These are phyloP conservation scores for Cunninghamia lanceolata DNA, from an alignment of 75 land plant species.

Conservation along the genomic window DNA sequence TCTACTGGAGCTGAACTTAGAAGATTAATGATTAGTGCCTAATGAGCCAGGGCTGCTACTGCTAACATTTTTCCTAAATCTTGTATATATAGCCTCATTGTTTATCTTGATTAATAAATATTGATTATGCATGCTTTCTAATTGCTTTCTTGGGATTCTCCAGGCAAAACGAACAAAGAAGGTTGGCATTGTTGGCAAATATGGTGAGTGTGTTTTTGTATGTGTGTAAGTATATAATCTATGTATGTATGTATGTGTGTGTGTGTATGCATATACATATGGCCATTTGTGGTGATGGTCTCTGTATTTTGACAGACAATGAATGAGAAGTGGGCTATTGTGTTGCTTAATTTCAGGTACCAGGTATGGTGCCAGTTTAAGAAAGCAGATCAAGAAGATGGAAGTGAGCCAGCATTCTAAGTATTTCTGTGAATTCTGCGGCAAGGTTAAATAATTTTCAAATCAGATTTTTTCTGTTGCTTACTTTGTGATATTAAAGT, in stretches of 20 bases:
- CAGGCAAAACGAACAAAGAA: conserved; percentile 55
- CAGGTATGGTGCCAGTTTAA: conserved; percentile 88
- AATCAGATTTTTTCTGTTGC: neutral
- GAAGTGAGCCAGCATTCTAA: conserved; percentile 81
- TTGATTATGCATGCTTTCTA: neutral
- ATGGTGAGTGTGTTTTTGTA: conserved; percentile 33
- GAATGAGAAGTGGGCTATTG: neutral
- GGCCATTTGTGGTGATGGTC: neutral
- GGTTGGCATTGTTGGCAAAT: conserved; percentile 77
- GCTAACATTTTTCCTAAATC: neutral
- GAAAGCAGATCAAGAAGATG: conserved; percentile 89
- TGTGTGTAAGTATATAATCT: neutral
- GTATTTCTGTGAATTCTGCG: conserved; percentile 84
- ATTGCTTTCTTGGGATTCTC: conserved; percentile 5
- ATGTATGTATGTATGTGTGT: neutral
- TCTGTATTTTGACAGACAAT: neutral
- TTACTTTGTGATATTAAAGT: neutral
- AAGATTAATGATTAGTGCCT: neutral
- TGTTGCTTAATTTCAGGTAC: conserved; percentile 47
- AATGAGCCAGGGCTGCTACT: neutral
- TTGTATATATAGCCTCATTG: neutral
- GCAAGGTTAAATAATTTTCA: conserved; percentile 39
- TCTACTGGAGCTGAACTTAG: neutral
- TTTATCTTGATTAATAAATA: neutral
- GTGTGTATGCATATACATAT: too few relatives aligned